phyloP scores from a whole-genome alignment of 225 moss, liverwort and hornwort species.

The Antitrichia curtipendula region DNA sequence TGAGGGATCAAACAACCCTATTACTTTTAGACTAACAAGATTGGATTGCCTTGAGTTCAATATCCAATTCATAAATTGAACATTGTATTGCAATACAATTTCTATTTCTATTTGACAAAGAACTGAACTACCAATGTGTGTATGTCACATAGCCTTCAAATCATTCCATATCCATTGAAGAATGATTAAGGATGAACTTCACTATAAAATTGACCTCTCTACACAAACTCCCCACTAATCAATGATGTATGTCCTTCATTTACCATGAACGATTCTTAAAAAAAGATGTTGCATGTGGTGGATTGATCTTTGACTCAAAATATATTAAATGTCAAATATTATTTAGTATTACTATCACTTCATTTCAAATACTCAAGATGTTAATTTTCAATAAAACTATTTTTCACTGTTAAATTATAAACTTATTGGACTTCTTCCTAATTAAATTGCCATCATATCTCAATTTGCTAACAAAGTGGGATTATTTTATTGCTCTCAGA shows the following conservation, averaged over 20 bases:
- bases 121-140: not conserved
- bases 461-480: not conserved
- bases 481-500: not conserved
- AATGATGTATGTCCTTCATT: not conserved
- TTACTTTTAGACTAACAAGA: not conserved
- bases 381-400: not conserved
- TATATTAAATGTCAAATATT: not conserved
- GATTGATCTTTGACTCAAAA: not conserved
- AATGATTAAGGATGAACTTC: not conserved
- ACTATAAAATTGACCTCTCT: not conserved
- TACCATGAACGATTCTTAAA: not conserved
- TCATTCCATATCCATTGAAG: not conserved
- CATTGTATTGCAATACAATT: not conserved
- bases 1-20: not conserved
- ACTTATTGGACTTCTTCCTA: too few relatives aligned
- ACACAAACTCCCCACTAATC: not conserved
- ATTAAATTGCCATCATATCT: not conserved
- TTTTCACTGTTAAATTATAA: not conserved
- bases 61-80: not conserved
- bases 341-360: not conserved
- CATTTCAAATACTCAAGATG: not conserved
- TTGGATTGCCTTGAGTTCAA: not conserved
- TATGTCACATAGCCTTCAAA: not conserved
- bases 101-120: not conserved
- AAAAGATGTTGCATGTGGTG: not conserved